These are phyloP conservation scores for Capillidium rhysosporum DNA, from an alignment of 371 early-diverging fungal species.

Conservation along the genomic window DNA sequence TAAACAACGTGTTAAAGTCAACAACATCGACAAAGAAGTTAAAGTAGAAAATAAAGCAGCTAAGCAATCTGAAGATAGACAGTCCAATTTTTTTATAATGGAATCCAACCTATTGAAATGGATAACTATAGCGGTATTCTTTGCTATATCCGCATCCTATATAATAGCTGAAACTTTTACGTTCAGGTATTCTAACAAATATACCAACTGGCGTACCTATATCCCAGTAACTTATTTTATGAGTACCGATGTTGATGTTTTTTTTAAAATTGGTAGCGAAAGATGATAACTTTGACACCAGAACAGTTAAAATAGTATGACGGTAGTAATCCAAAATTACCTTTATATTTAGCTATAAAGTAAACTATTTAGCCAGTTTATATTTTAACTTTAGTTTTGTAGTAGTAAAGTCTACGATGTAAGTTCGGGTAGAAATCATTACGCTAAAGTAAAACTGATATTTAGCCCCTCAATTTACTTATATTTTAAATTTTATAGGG, in stretches of 20 bases:
- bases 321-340: no score
- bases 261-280: no score
- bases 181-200: constrained; percentile 56
- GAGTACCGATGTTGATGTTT: no score
- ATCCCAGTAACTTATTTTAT: no score
- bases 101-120: background rate
- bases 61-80: background rate
- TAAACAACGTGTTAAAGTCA: background rate
- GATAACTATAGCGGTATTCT: background rate
- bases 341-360: background rate
- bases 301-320: no score
- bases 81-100: no score
- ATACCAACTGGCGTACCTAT: constrained; percentile 38
- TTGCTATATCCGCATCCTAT: constrained; percentile 30
- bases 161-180: constrained; percentile 54
- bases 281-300: no score
- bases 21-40: no score
- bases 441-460: no score
- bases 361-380: constrained; percentile 61
- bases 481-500: constrained; percentile 17
- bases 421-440: no score
- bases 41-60: background rate
- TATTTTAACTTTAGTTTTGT: constrained; percentile 41
- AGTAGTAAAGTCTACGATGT: background rate
- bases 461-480: no score